Evolutionary conservation across 2,329 filamentous ascomycete species (phyloP).

Genomic region (Fusarium dimerum): DNA sequence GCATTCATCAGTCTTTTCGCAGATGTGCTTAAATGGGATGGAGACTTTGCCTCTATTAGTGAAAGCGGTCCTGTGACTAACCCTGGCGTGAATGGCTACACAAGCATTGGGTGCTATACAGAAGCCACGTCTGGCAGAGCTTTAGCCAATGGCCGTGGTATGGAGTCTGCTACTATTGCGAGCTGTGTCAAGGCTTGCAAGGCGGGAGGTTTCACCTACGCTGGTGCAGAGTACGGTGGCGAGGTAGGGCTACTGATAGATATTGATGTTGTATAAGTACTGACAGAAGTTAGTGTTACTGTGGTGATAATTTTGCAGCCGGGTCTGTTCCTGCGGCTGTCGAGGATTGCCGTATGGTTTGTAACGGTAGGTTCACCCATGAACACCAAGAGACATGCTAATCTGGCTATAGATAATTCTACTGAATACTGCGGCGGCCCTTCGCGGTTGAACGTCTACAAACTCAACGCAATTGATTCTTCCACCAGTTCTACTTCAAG

Average conservation of each 20-base stretch:
- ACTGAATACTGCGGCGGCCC: constrained; percentile 40
- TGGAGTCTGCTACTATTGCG: constrained; percentile 33
- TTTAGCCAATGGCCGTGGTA: constrained; percentile 27
- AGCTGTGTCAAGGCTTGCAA: constrained; percentile 37
- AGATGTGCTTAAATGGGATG: constrained; percentile 31
- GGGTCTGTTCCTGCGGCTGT: constrained; percentile 33
- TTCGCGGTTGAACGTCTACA: constrained; percentile 38
- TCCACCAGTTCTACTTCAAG: background rate
- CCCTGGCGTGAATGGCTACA: constrained; percentile 38
- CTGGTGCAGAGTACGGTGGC: constrained; percentile 42
- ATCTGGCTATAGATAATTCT: constrained; percentile 28
- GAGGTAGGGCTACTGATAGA: constrained; percentile 24
- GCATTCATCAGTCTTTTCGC: constrained; percentile 52
- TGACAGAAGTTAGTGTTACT: constrained; percentile 35
- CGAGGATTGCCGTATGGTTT: constrained; percentile 37
- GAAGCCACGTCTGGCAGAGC: constrained; percentile 36
- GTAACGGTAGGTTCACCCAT: constrained; percentile 26
- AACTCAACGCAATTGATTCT: constrained; percentile 20
- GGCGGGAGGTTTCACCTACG: constrained; percentile 28
- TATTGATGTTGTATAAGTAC: background rate
- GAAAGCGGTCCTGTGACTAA: constrained; percentile 32
- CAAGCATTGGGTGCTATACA: constrained; percentile 41
- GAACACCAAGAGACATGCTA: background rate
- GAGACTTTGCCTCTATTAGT: constrained; percentile 4
- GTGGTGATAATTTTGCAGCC: constrained; percentile 31